These are phyloP conservation scores for Forsythia suspensa DNA, from an alignment of 257 asterid species.

Conservation along the genomic window DNA sequence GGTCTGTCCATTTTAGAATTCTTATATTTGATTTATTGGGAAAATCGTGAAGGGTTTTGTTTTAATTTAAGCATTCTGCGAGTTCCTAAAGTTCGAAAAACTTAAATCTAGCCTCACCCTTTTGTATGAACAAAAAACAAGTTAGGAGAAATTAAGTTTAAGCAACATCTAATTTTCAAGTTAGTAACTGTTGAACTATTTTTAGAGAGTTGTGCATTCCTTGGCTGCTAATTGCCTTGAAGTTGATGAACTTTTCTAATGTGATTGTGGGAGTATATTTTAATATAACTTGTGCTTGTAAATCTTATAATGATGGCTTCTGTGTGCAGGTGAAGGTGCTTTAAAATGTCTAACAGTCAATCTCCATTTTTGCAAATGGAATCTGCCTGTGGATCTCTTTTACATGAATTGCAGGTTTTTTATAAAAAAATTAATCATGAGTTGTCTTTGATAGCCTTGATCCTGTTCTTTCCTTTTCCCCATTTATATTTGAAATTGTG, in stretches of 20 bases:
- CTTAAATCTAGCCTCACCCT: background rate
- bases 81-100: background rate
- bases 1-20: background rate
- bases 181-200: no score
- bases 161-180: no score
- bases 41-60: constrained; percentile 4
- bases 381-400: constrained; percentile 80
- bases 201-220: no score
- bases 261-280: background rate
- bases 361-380: constrained; percentile 50
- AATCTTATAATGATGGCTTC: constrained; percentile 4
- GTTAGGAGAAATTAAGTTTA: no score
- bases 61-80: background rate
- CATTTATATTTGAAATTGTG: background rate
- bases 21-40: background rate
- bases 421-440: background rate
- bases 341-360: constrained; percentile 43
- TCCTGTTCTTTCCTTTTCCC: background rate
- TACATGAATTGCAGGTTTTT: constrained; percentile 79
- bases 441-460: background rate
- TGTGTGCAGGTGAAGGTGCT: constrained; percentile 34
- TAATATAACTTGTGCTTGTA: background rate
- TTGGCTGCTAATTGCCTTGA: background rate
- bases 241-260: constrained; percentile 10
- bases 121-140: background rate